phyloP scores from a whole-genome alignment of 2,329 filamentous ascomycete species.

The Byssochlamys sp. region DNA sequence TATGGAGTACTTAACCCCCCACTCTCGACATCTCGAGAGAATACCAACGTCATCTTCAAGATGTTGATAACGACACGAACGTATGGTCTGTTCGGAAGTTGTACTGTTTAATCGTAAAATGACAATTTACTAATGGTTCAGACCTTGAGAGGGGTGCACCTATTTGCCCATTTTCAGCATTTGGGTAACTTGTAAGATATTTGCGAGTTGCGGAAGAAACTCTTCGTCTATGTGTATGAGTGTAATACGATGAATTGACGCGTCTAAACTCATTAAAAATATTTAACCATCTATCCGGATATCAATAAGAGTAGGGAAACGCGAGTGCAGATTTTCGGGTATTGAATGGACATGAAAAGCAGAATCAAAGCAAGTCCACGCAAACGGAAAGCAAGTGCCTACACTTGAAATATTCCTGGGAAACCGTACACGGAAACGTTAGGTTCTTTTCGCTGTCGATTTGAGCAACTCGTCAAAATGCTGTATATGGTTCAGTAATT shows the following conservation, averaged over 20 bases:
- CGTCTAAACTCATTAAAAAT: background rate
- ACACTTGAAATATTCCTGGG: background rate
- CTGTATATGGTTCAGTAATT: constrained; percentile 15
- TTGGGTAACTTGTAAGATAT: no score
- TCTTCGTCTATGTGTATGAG: no score
- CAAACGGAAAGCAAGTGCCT: background rate
- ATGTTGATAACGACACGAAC: no score
- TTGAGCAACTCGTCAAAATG: constrained; percentile 34
- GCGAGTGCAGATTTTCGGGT: background rate
- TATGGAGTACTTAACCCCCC: no score
- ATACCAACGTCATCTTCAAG: no score
- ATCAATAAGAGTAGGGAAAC: background rate
- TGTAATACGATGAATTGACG: background rate
- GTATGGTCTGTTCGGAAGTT: no score
- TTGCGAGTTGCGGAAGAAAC: no score
- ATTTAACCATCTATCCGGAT: background rate
- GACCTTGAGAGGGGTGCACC: no score
- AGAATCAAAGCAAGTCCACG: background rate
- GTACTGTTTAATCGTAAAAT: no score
- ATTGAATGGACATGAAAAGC: background rate
- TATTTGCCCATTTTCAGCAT: no score
- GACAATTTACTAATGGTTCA: no score
- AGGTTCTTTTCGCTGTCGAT: constrained; percentile 23
- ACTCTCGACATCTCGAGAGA: no score
- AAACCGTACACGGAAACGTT: constrained; percentile 4